phyloP scores from a whole-genome alignment of 2,329 filamentous ascomycete species.

The Cytospora piceicola region DNA sequence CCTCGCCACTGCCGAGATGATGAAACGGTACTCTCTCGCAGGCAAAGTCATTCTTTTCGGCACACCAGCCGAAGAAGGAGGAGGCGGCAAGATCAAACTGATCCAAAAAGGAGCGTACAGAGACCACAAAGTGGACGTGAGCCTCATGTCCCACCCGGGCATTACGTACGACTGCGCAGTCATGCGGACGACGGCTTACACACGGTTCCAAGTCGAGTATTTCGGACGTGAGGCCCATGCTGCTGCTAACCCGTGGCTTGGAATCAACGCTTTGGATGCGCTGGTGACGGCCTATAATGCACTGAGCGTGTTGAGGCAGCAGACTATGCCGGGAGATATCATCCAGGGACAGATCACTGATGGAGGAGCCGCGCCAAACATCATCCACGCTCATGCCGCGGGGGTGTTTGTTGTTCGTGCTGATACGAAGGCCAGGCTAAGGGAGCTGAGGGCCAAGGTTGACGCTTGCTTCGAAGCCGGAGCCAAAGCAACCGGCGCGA shows the following conservation, averaged over 20 bases:
- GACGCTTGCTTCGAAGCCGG: conserved; percentile 47
- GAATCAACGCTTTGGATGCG: conserved; percentile 63
- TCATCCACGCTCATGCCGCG: conserved; percentile 57
- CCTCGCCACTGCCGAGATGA: conserved; percentile 50
- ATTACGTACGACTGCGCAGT: conserved; percentile 50
- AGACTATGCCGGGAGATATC: conserved; percentile 55
- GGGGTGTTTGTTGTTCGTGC: conserved; percentile 51
- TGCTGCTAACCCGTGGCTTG: conserved; percentile 60
- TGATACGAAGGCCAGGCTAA: conserved; percentile 45
- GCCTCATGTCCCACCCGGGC: conserved; percentile 48
- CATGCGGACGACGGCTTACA: conserved; percentile 56
- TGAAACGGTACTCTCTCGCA: conserved; percentile 45
- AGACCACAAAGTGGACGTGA: conserved; percentile 44
- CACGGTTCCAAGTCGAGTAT: conserved; percentile 54
- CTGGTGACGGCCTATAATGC: conserved; percentile 53
- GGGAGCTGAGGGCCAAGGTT: conserved; percentile 47
- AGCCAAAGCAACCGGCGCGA: conserved; percentile 50
- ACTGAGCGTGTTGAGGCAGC: conserved; percentile 58
- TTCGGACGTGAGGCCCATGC: conserved; percentile 60
- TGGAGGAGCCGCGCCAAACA: conserved; percentile 57
- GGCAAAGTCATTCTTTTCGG: conserved; percentile 54
- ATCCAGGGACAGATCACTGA: conserved; percentile 57
- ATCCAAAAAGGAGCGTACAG: conserved; percentile 50
- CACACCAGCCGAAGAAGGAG: conserved; percentile 52
- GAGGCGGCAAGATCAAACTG: conserved; percentile 48